A percentile compares a stretch with the other conserved stretches of the same genome.
These are phyloP conservation scores for Eleusine indica DNA, from an alignment of 176 grass and related monocot species.

Conservation along the genomic window DNA sequence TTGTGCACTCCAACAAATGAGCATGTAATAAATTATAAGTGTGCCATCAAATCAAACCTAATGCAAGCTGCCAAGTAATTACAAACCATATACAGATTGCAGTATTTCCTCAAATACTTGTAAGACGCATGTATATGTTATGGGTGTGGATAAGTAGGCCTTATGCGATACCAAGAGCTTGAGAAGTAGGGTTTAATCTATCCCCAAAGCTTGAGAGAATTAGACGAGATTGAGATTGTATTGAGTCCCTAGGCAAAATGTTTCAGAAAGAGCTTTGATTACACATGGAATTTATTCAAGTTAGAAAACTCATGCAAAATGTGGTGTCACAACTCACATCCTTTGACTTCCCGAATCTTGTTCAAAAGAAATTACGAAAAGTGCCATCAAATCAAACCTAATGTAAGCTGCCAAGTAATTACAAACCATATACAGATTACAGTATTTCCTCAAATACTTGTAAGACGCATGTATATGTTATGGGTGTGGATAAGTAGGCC, in stretches of 20 bases:
- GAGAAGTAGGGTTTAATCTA: no score
- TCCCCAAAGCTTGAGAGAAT: no score
- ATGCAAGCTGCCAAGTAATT: background rate
- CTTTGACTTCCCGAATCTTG: background rate
- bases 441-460: no score
- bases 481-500: no score
- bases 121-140: no score
- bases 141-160: no score
- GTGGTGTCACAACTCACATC: background rate
- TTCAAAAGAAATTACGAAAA: background rate
- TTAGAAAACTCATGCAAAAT: background rate
- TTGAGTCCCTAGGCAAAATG: background rate
- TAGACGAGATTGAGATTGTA: background rate
- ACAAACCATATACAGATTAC: background rate
- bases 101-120: no score
- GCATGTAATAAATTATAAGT: conserved; percentile 21
- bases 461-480: no score
- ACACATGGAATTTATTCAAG: background rate
- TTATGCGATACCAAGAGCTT: no score
- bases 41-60: background rate
- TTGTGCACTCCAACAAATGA: conserved; percentile 2
- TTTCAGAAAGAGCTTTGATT: conserved; percentile 19
- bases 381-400: background rate
- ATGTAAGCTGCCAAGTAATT: background rate
- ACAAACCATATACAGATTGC: background rate